Evolutionary conservation across 1,284 basidiomycete genomes (phyloP).

Genomic region (Lignosus rhinocerotis): DNA sequence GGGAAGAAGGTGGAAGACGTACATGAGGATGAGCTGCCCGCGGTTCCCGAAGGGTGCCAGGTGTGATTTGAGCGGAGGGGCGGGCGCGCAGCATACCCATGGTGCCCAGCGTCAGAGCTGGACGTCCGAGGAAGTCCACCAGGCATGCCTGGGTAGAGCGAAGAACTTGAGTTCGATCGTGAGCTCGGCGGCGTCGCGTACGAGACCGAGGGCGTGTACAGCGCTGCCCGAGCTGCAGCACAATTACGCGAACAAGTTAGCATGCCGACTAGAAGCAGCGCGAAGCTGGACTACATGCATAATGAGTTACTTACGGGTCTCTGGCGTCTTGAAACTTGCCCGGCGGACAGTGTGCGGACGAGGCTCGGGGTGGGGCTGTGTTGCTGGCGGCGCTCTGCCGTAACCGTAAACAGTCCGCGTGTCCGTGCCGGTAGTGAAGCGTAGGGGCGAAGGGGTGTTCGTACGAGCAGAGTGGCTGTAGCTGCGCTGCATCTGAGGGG

Average conservation of each 20-base stretch:
- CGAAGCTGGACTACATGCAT: not conserved
- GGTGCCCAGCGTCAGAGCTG: constrained; percentile 32
- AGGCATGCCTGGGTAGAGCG: constrained; percentile 37
- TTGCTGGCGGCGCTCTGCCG: constrained; percentile 25
- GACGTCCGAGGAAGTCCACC: constrained; percentile 29
- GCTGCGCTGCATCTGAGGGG: constrained; percentile 29
- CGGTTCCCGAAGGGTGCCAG: constrained; percentile 44
- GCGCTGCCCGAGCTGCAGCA: constrained; percentile 17
- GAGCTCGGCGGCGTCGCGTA: constrained; percentile 40
- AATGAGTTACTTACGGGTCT: constrained; percentile 25
- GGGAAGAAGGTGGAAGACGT: constrained; percentile 16
- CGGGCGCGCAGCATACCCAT: constrained; percentile 34
- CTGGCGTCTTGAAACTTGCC: constrained; percentile 30
- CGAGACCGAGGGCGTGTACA: constrained; percentile 29
- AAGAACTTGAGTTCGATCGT: constrained; percentile 49
- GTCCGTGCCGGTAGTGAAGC: constrained; percentile 34
- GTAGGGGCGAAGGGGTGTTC: constrained; percentile 37
- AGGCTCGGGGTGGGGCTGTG: constrained; percentile 25
- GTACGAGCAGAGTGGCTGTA: constrained; percentile 35
- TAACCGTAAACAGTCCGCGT: constrained; percentile 33
- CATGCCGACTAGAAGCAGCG: not conserved
- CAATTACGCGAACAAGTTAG: constrained; percentile 5
- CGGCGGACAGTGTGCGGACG: constrained; percentile 29
- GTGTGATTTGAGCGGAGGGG: constrained; percentile 42
- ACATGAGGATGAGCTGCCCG: constrained; percentile 36